Conservation (phyloP, 345 rosid species). For the Populus alba region DNA sequence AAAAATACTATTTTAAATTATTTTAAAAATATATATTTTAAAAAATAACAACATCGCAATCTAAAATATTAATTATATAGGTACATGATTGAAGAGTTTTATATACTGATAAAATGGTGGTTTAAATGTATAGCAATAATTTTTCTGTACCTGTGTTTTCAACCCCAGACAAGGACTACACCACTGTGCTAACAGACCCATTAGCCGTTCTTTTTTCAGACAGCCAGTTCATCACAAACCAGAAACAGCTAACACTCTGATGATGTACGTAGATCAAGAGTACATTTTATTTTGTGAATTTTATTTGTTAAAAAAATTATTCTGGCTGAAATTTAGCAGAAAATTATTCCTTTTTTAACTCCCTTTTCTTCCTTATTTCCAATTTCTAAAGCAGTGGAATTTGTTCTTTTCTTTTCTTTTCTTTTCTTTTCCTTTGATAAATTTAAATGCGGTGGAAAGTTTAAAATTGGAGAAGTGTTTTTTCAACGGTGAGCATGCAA, state of each 20-base stretch:
- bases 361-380: no score
- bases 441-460: neutral
- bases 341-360: neutral
- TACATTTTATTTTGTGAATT: neutral
- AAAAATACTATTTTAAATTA: no score
- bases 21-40: no score
- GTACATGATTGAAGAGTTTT: no score
- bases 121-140: neutral
- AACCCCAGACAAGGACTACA: constrained; percentile 1
- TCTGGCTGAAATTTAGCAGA: neutral
- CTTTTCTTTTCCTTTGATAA: no score
- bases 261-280: neutral
- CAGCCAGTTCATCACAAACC: neutral
- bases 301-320: neutral
- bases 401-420: no score
- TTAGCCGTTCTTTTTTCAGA: neutral
- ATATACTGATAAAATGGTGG: neutral
- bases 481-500: neutral
- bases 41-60: no score
- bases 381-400: no score
- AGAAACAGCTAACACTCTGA: neutral
- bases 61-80: no score
- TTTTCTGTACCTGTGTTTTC: neutral
- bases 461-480: neutral
- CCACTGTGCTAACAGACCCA: neutral